Base-by-base conservation (phyloP, 2,329 filamentous ascomycete species). In the Sclerotinia nivalis region DNA sequence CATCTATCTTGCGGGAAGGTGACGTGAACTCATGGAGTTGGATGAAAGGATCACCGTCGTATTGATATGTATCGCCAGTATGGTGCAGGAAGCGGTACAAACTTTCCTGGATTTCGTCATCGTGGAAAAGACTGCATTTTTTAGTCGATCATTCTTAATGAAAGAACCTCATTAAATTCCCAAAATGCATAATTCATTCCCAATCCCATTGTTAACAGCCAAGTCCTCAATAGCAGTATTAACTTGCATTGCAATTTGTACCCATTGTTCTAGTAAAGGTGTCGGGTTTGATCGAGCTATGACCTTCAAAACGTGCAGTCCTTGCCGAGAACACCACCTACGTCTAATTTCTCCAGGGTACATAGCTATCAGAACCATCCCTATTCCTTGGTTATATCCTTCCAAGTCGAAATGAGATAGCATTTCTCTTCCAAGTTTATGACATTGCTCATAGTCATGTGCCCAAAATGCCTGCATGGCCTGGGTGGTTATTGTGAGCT, bases 321-420 rank as follows among this genome's bases (percentile, higher is more conserved):
- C 47, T 52, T 64, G 61, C 13, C 47, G 13, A 7, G 47, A 52
- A 28, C 61, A 64, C 61, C 61, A 64, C 15, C 61, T 52, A 37
- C 61, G 47, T 64, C 61, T 52, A 8, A 52, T 4, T 50, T 64
- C 61, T n/a, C 47, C 47, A 20, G 47, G 61, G 28, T 64, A 31
- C 61, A 40, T 52, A 25, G 61, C 31, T 52, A 64, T 40, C 8
- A 52, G 4, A 40, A 64, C 31, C 61, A 64, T 28, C 20, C 47
- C 61, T 28, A 52, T 64, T 13, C 61, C 61, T 52, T 64, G 61
- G n/a, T 6, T 50, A 22, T 52, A 64, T 40, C 61, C 61, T 25
- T 64, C 61, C 47, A 64, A 20, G 18, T 52, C 61, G 4, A 52
- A 50, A 7, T 28, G 31, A 13, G 61, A 64, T 20, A 64, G 15